phyloP scores from a whole-genome alignment of 345 rosid genomes.

The Anacardium occidentale region DNA sequence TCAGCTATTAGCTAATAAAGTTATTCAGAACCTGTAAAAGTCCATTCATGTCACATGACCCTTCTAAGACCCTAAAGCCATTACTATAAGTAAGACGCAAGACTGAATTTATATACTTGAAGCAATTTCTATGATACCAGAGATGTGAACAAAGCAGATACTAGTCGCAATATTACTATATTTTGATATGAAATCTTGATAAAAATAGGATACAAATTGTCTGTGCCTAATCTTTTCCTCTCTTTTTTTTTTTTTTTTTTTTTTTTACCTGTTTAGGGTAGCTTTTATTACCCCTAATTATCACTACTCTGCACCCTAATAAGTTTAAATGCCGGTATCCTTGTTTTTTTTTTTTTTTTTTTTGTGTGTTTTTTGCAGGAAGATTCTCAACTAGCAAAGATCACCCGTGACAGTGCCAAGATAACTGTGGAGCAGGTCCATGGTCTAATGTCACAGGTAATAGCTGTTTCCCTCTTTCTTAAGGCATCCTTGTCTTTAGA shows the following conservation, averaged over 20 bases:
- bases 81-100: neutral
- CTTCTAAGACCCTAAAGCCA: neutral
- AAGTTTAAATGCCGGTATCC: neutral
- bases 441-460: conserved; percentile 99
- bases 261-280: neutral
- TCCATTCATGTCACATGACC: neutral
- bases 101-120: neutral
- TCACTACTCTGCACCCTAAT: neutral
- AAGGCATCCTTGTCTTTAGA: neutral
- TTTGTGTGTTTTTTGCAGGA: no score
- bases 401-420: conserved; percentile 94
- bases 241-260: neutral
- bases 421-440: conserved; percentile 97
- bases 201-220: no score
- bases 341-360: no score
- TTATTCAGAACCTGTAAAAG: neutral
- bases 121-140: neutral
- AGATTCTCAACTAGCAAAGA: conserved; percentile 91
- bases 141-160: neutral
- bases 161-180: neutral
- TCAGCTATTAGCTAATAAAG: neutral
- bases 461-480: conserved; percentile 1
- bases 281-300: neutral
- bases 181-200: no score
- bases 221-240: no score